A percentile compares a stretch with the other conserved stretches of the same genome.
These are phyloP conservation scores for Hirsutella rhossiliensis DNA, from an alignment of 2,329 filamentous ascomycete genomes.

Conservation along the genomic window DNA sequence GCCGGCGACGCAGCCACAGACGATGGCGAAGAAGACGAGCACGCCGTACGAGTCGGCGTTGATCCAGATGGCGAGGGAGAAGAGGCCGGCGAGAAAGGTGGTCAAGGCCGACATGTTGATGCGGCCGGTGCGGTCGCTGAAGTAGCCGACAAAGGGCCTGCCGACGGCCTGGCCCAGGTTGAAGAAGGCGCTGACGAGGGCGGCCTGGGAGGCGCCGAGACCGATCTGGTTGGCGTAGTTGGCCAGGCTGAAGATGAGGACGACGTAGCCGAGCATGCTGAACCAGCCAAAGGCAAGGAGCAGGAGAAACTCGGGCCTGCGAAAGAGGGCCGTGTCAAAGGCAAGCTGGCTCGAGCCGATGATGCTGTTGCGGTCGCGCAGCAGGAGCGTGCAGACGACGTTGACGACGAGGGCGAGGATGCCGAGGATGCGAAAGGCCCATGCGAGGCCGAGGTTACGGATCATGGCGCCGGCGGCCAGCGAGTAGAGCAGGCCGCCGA, in stretches of 20 bases:
- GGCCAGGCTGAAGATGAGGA: slow-evolving; percentile 64
- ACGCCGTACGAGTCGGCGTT: slow-evolving; percentile 52
- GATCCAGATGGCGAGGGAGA: slow-evolving; percentile 62
- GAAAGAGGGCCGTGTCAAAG: slow-evolving; percentile 54
- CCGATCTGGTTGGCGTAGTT: slow-evolving; percentile 62
- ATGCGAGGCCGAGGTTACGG: slow-evolving; percentile 46
- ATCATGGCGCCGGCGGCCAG: slow-evolving; percentile 60
- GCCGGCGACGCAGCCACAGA: slow-evolving; percentile 60
- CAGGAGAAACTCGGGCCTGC: slow-evolving; percentile 48
- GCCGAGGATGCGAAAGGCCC: slow-evolving; percentile 55
- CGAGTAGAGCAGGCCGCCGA: slow-evolving; percentile 62
- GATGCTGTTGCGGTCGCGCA: slow-evolving; percentile 60
- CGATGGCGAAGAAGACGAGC: slow-evolving; percentile 57
- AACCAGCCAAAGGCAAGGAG: slow-evolving; percentile 58
- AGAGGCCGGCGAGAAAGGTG: slow-evolving; percentile 51
- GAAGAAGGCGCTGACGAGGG: slow-evolving; percentile 59
- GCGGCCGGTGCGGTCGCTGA: slow-evolving; percentile 56
- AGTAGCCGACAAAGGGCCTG: slow-evolving; percentile 59
- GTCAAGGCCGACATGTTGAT: slow-evolving; percentile 60
- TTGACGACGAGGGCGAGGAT: slow-evolving; percentile 55
- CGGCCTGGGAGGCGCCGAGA: slow-evolving; percentile 53
- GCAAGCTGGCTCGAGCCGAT: slow-evolving; percentile 55
- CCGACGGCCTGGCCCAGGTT: slow-evolving; percentile 58
- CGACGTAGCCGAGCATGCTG: slow-evolving; percentile 61
- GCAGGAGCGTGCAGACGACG: slow-evolving; percentile 45